A percentile compares a stretch with the other conserved stretches of the same genome.
Evolutionary conservation across 768 basidiomycete genomes (phyloP).

Genomic region (Lyophyllum shimeji): DNA sequence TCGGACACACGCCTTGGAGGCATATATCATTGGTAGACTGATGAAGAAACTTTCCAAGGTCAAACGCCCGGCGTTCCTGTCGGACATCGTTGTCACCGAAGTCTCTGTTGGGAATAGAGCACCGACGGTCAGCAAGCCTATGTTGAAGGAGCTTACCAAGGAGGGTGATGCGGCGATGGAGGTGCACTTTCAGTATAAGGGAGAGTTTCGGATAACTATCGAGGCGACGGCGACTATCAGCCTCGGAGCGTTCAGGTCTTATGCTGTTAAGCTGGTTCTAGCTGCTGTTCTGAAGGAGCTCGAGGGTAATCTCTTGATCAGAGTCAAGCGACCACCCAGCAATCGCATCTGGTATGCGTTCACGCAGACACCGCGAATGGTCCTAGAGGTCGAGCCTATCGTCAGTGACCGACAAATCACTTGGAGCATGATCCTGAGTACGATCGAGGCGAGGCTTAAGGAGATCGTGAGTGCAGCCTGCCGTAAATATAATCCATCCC

Average conservation of each 20-base stretch:
- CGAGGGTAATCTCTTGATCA: conserved; percentile 87
- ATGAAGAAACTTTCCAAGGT: conserved; percentile 95
- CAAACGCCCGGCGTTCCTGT: conserved; percentile 83
- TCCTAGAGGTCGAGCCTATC: conserved; percentile 87
- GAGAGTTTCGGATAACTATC: conserved; percentile 86
- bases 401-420: conserved; percentile 94
- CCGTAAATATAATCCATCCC: neutral
- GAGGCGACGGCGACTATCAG: conserved; percentile 89
- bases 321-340: conserved; percentile 92
- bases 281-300: conserved; percentile 87
- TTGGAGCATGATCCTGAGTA: conserved; percentile 88
- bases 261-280: conserved; percentile 85
- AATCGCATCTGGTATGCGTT: conserved; percentile 97
- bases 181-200: conserved; percentile 79
- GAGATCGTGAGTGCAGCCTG: conserved; percentile 66
- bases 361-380: conserved; percentile 85
- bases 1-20: conserved; percentile 78
- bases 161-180: conserved; percentile 93
- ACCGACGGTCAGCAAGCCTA: conserved; percentile 91
- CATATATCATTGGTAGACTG: conserved; percentile 79
- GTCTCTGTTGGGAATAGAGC: conserved; percentile 84
- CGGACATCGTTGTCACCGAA: conserved; percentile 83
- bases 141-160: conserved; percentile 95
- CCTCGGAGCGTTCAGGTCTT: conserved; percentile 80
- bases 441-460: conserved; percentile 85